phyloP scores from a whole-genome alignment of 306 rosid species.

The Trichosanthes cucumerina region DNA sequence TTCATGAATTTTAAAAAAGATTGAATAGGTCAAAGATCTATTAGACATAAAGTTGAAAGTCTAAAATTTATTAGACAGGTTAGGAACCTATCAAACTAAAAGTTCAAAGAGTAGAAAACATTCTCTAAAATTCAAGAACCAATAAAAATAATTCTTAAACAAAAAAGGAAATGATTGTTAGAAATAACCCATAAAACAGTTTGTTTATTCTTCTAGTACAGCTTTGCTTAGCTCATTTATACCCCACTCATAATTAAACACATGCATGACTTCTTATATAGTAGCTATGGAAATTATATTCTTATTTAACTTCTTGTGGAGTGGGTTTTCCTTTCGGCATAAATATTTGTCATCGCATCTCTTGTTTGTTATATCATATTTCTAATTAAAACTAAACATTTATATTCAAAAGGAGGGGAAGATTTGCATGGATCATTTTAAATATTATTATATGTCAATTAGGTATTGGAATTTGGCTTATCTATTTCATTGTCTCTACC shows the following conservation, averaged over 20 bases:
- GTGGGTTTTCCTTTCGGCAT: background rate
- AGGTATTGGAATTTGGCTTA: background rate
- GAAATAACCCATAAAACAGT: background rate
- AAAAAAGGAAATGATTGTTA: background rate
- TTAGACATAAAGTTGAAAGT: no score
- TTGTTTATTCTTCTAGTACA: background rate
- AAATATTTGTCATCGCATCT: conserved; percentile 1
- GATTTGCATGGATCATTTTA: background rate
- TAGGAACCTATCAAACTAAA: no score
- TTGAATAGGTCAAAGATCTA: no score
- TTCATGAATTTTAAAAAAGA: no score
- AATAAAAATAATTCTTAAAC: no score
- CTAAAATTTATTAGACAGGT: background rate
- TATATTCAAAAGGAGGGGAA: background rate
- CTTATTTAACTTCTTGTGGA: background rate
- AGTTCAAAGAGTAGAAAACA: no score
- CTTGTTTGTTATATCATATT: background rate
- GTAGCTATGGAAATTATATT: background rate
- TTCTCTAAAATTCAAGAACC: no score
- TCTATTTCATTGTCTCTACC: background rate
- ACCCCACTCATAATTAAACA: background rate
- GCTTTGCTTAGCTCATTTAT: background rate
- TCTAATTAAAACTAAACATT: background rate
- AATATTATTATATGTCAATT: background rate
- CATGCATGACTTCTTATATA: background rate